Evolutionary conservation across 192 early-diverging fungal genomes (phyloP).

Genomic region (Kappamyces sp.): DNA sequence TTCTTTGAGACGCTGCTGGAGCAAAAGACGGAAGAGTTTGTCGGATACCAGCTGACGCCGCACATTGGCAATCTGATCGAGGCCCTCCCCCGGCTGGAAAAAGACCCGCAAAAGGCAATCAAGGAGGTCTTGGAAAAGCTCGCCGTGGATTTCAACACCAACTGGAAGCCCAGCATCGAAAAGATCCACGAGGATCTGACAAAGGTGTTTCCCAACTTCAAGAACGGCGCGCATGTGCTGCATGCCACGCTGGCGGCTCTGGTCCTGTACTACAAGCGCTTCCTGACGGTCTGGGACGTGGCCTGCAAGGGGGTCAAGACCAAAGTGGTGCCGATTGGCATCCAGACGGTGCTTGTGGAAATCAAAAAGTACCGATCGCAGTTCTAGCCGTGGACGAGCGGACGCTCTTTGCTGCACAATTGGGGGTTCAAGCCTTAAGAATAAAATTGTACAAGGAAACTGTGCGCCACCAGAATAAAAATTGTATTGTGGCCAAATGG

Average conservation of each 20-base stretch:
- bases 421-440: too few species aligned
- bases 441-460: too few species aligned
- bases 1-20: conserved; percentile 60
- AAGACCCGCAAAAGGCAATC: conserved; percentile 7
- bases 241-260: conserved; percentile 85
- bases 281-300: conserved; percentile 74
- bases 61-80: conserved; percentile 55
- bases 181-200: conserved; percentile 80
- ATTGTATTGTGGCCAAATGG: too few species aligned
- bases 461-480: too few species aligned
- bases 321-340: conserved; percentile 67
- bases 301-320: conserved; percentile 48
- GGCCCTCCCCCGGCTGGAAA: neutral
- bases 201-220: conserved; percentile 92
- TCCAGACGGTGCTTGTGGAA: conserved; percentile 93
- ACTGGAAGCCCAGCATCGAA: conserved; percentile 71
- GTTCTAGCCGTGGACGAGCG: conserved; percentile 8
- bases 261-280: conserved; percentile 89
- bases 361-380: conserved; percentile 80
- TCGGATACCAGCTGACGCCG: conserved; percentile 79
- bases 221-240: conserved; percentile 86
- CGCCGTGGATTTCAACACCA: conserved; percentile 67
- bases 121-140: conserved; percentile 58
- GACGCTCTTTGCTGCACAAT: too few species aligned
- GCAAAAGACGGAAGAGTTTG: conserved; percentile 68